Evolutionary conservation across 352 stramenopile genomes (phyloP), one percentile per base, ranked within the genome.

Genomic region (Paralagenidium karlingii): DNA sequence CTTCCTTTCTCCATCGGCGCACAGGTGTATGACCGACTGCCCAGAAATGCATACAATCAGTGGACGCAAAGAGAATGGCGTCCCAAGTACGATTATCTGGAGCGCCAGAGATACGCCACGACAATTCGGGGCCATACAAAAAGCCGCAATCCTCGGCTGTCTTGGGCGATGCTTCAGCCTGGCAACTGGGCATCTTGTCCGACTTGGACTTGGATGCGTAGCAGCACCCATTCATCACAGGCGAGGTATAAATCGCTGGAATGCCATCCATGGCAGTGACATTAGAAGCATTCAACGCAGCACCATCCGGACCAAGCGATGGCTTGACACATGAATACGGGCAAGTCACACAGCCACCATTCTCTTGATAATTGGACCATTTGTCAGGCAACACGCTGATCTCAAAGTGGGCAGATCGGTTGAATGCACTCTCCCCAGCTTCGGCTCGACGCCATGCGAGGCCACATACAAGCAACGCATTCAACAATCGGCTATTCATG

Each of bases 341-440:
- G 28, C 78, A 92, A 34, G 78, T 92, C 26, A 89, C 73, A 45
- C 78, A 89, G 41, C 78, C 78, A 34, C 78, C 65, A 28, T 58
- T 70, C n/a, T 86, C 71, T 25, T 75, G 68, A 60, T 82, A 86
- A 60, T 92, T 92, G 49, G 63, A 81, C 78, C 78, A 92, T 43
- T 82, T 68, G 13, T 53, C 59, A 34, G 76, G 81, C 24, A 37
- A 53, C 40, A 88, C 78, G 18, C 85, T 69, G 51, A 88, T 76
- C 33, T 54, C 37, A 58, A 82, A 88, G 34, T 54, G 49, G 1
- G 75, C 51, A 26, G 58, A 68, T 54, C 82, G 69, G 68, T 87
- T 87, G 48, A 78, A 87, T 32, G n/a, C n/a, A n/a, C n/a, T n/a
- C n/a, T n/a, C n/a, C n/a, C n/a, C n/a, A n/a, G n/a, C n/a, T n/a